Percentiles rank a stretch among this genome's conserved stretches.
These are phyloP conservation scores for Sugiyamaella qingdaonensis DNA, from an alignment of 805 yeast species.

Conservation along the genomic window DNA sequence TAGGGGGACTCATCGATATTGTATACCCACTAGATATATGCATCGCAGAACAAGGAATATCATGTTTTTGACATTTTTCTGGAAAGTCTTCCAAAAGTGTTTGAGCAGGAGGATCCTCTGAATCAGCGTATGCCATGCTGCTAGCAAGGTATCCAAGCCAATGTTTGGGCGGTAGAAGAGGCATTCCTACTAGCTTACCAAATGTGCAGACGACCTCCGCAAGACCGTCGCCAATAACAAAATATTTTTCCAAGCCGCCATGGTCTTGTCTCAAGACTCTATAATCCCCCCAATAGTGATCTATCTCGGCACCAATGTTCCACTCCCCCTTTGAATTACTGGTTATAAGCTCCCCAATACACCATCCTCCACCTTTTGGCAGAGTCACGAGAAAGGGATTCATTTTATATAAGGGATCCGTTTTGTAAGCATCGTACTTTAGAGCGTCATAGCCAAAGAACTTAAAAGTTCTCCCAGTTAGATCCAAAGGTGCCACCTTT, in stretches of 20 bases:
- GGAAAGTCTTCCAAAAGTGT: background rate
- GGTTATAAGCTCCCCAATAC: constrained; percentile 4
- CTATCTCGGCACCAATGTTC: constrained; percentile 5
- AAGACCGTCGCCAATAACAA: constrained; percentile 77
- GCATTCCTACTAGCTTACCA: constrained; percentile 40
- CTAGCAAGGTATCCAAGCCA: constrained; percentile 10
- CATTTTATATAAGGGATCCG: constrained; percentile 7
- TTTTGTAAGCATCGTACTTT: constrained; percentile 3
- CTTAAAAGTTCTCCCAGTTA: constrained; percentile 3
- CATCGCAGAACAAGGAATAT: constrained; percentile 12
- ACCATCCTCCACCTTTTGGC: constrained; percentile 8
- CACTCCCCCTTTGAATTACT: constrained; percentile 6
- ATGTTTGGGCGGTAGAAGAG: constrained; percentile 7
- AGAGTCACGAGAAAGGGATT: constrained; percentile 6
- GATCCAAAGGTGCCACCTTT: constrained; percentile 6
- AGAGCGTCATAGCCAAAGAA: constrained; percentile 3
- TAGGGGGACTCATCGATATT: background rate
- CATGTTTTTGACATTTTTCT: background rate
- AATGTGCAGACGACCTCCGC: constrained; percentile 96
- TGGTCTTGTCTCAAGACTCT: constrained; percentile 8
- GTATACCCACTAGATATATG: constrained; percentile 11
- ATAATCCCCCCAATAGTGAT: constrained; percentile 6
- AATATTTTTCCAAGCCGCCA: constrained; percentile 10
- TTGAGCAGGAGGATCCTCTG: constrained; percentile 3
- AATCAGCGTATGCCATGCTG: constrained; percentile 8